Base-by-base conservation (phyloP, 495 filamentous ascomycete species). In the Hypoxylon fragiforme region DNA sequence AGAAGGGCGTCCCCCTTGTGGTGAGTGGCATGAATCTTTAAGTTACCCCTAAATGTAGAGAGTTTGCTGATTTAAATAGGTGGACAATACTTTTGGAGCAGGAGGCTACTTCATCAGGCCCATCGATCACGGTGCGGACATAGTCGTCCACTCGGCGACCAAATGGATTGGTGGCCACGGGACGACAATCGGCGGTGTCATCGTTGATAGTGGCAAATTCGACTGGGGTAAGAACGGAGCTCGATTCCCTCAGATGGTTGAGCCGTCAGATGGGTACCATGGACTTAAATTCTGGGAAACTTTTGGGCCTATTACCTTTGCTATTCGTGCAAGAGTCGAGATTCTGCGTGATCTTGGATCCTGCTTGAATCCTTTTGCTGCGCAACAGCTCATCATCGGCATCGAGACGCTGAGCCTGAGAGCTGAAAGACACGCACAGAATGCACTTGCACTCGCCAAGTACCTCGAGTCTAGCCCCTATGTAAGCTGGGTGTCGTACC, bases 101-200 rank as follows among this genome's bases (percentile, higher is more conserved):
- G 95, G 95, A 46, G 95, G 94, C 22, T 97, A 89, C 79, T 92
- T 91, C 63, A 77, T 85, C 49, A 85, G 88, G 1, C 95, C 95
- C 15, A 94, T 98, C 63, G 87, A 95, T 4, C 87, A 95, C 69
- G 95, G 95, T 50, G 89, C 87, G 43, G 94, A 98, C 63, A 96
- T 98, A 49, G 82, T 98, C 37, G 90, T 97, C 7, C 91, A 97
- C 76, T 91, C 87, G 24, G 92, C 94, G 8, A 98, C 94, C 14
- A 98, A 98, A 72, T 98, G 94, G 94, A 97, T 98, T 43, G 94
- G 94, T 31, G 94, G 94, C 26, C 94, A 98, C 70, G 94, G 94
- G 35, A 97, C 95, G 21, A 97, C 95, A 5, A 90, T 98, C 58
- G 94, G 81, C 20, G 94, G 95, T 34, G 81, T 97, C 14, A 80